Base-by-base conservation (phyloP, 345 rosid species). In the Gossypium mustelinum region DNA sequence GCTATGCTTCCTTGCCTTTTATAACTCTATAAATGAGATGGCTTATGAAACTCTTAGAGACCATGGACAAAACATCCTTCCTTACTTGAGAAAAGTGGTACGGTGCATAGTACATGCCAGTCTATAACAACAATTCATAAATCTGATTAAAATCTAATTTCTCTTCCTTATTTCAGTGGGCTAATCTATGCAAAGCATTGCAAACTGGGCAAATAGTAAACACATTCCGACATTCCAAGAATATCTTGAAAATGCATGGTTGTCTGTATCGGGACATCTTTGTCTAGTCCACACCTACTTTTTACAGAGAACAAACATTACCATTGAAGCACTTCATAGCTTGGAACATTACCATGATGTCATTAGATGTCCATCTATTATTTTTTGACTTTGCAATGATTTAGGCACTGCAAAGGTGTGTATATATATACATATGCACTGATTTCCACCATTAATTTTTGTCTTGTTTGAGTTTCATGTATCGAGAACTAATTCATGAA, bases 1-100 rank as follows among this genome's bases (percentile, higher is more conserved):
- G 45, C 9, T 87, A 27, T 81, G 79, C 45, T 87, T 70, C 56
- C 41, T 83, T 11, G 85, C 81, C 47, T 76, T 83, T 12, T 73
- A 79, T 55, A 85, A 85, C 77, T 69, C 81, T 17, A 68, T 81
- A 2, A 83, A 87, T 51, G 88, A 80, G 48, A 81, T 87, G 77
- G 84, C 78, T 55, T 80, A 83, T 10, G 85, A 85, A 12, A 58
- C 68, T 63, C 82, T 83, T 9, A 79, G 79, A 59, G 73, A 81
- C 74, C 73, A 73, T 0, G 88, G 77, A 29, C 59, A 60, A 14
- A 77, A 62, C 41, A 43, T 75, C 73, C 25, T 77, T 20, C 83
- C 84, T 0, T 76, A 68, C 51, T 72, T 83, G 4, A 43, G 66
- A 48, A 80, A 83, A 75, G 76, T 76, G 77, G 83, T 84, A 82